A percentile compares a stretch with the other conserved stretches of the same genome.
Evolutionary conservation across 2,329 filamentous ascomycete species (phyloP).

Genomic region (Colletotrichum liriopes): DNA sequence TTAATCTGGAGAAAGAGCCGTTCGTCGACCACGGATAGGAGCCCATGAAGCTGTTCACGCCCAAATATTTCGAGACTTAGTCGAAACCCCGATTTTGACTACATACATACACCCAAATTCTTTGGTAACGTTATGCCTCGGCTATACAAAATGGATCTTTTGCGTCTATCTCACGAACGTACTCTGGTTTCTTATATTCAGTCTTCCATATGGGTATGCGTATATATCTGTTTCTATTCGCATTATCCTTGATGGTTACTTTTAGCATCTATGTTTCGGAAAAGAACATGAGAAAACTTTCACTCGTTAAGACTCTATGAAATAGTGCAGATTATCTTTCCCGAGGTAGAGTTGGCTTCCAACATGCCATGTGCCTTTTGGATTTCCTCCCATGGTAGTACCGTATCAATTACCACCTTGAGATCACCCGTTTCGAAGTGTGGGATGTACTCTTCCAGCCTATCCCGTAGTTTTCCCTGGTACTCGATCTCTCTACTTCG

Average conservation of each 20-base stretch:
- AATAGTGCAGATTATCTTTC: constrained; percentile 78
- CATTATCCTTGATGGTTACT: background rate
- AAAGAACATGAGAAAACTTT: background rate
- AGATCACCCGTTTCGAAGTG: constrained; percentile 82
- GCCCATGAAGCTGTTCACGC: constrained; percentile 62
- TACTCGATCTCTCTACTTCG: constrained; percentile 85
- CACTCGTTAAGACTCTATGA: constrained; percentile 46
- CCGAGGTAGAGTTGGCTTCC: constrained; percentile 80
- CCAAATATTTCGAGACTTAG: constrained; percentile 46
- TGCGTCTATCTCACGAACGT: no score
- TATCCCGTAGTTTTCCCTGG: constrained; percentile 83
- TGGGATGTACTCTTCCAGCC: constrained; percentile 81
- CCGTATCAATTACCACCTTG: constrained; percentile 85
- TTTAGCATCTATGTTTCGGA: background rate
- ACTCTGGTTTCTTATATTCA: no score
- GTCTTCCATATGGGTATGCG: no score
- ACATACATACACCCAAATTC: no score
- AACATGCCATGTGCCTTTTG: constrained; percentile 80
- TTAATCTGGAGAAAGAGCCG: constrained; percentile 68
- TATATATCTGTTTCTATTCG: background rate
- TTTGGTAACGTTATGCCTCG: no score
- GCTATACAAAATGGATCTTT: no score
- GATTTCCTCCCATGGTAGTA: constrained; percentile 85
- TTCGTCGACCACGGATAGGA: constrained; percentile 75
- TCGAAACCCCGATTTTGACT: no score